Evolutionary conservation across 192 early-diverging fungal genomes (phyloP), one percentile per base, ranked within the genome.

Genomic region (Dissophora globulifera): DNA sequence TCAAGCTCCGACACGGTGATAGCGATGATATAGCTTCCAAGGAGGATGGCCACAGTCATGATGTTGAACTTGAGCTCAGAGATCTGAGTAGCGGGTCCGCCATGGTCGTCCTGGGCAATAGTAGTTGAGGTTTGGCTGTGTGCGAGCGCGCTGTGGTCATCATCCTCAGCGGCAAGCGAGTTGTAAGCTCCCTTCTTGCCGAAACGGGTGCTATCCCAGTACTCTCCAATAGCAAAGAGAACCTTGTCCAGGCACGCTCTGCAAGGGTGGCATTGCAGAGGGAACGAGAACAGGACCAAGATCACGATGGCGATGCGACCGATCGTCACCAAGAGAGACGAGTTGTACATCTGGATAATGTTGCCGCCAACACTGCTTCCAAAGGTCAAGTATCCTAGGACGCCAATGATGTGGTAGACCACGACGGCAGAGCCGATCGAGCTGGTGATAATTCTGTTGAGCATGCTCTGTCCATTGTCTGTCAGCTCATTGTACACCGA

Each of bases 401-500:
- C 83, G 15, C 89, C 98, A 69, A 99, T 89, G 47, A 89, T 60
- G 58, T 95, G 86, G 79, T 99, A 99, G 5, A 94, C 81, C 6
- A 81, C 67, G 15, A 88, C 84, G 8, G 96, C 89, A 7, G 88
- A 85, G 19, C 88, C 88, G 59, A 97, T 93, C 33, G 96, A 93
- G 23, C 84, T 62, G 16, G 74, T 52, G 55, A 98, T 92, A 35
- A 94, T 89, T 16, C 78, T 76, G 53, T 86, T 86, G 38, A 97
- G 76, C 45, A 86, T 84, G 40, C 74, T 78, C 35, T 89, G 87
- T 23, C 86, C 81, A 83, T 98, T 97, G 69, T 97, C 91, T 27
- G 78, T 83, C 35, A 98, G 76, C 79, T 99, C 98, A 79, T 99
- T 99, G 79, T 98, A 93, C 4, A 98, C 93, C 8, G 94, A 82